A percentile compares a stretch with the other conserved stretches of the same genome.
phyloP scores from a whole-genome alignment of 2,329 filamentous ascomycete species.

The Penicillium sp. region DNA sequence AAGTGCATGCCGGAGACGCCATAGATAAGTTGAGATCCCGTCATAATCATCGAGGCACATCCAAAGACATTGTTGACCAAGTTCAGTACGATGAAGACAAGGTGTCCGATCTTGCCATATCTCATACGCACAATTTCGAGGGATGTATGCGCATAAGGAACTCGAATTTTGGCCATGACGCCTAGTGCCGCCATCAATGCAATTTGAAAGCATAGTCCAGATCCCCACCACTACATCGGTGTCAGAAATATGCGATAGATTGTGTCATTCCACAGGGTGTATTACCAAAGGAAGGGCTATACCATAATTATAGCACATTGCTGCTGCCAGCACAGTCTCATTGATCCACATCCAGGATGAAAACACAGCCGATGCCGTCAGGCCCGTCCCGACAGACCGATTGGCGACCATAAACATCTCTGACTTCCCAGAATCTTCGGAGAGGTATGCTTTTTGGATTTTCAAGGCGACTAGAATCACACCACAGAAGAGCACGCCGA shows the following conservation, averaged over 20 bases:
- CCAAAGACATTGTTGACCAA: slow-evolving; percentile 44
- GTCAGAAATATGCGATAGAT: neutral
- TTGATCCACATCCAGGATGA: slow-evolving; percentile 41
- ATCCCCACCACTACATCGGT: slow-evolving; percentile 32
- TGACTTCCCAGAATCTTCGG: slow-evolving; percentile 37
- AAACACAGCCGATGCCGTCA: slow-evolving; percentile 37
- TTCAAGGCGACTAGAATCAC: slow-evolving; percentile 46
- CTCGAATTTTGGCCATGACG: slow-evolving; percentile 47
- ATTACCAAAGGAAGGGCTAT: slow-evolving; percentile 34
- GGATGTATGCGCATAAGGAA: slow-evolving; percentile 49
- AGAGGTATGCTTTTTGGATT: slow-evolving; percentile 37
- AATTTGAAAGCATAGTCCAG: slow-evolving; percentile 46
- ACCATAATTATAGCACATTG: slow-evolving; percentile 34
- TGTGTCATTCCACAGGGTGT: neutral
- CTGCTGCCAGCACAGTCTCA: slow-evolving; percentile 33
- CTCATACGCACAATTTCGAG: slow-evolving; percentile 48
- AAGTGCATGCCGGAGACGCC: slow-evolving; percentile 48
- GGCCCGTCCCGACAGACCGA: slow-evolving; percentile 34
- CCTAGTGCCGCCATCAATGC: slow-evolving; percentile 48
- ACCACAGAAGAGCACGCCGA: slow-evolving; percentile 45
- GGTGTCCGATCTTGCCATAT: slow-evolving; percentile 43
- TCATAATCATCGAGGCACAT: slow-evolving; percentile 45
- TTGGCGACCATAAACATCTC: slow-evolving; percentile 42
- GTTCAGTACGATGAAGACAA: slow-evolving; percentile 42
- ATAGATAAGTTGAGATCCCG: slow-evolving; percentile 43